These are phyloP conservation scores for Cyclocybe cylindracea DNA, from an alignment of 768 basidiomycete species.

Conservation along the genomic window DNA sequence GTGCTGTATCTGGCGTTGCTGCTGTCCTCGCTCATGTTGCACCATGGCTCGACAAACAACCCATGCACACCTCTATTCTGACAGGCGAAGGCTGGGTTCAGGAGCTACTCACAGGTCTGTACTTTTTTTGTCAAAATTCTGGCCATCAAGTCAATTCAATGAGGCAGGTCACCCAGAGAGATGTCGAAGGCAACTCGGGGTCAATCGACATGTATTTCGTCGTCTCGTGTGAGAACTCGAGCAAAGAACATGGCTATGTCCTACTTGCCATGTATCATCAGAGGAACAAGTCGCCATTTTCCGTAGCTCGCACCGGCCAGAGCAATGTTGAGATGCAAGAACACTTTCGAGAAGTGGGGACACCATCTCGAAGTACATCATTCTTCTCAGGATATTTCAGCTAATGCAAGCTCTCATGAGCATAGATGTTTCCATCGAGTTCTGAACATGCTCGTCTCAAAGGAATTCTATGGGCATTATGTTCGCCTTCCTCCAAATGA, in stretches of 20 bases:
- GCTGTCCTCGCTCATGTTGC: constrained; percentile 12
- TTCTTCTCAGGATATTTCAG: neutral
- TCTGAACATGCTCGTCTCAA: constrained; percentile 17
- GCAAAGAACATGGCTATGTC: constrained; percentile 12
- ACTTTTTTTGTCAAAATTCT: neutral
- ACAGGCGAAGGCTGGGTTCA: constrained; percentile 25
- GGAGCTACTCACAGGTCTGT: constrained; percentile 17
- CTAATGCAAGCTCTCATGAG: neutral
- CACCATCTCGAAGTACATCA: constrained; percentile 34
- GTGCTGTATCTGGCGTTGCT: constrained; percentile 4
- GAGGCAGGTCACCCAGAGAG: constrained; percentile 22
- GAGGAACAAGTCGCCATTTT: constrained; percentile 42
- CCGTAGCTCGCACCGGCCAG: constrained; percentile 26
- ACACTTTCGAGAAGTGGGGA: constrained; percentile 37
- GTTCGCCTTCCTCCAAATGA: constrained; percentile 13
- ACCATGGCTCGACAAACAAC: constrained; percentile 6
- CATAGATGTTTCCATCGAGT: constrained; percentile 19
- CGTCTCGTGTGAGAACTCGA: constrained; percentile 25
- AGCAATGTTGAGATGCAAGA: constrained; percentile 29
- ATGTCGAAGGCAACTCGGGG: constrained; percentile 24
- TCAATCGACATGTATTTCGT: constrained; percentile 26
- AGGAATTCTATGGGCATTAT: constrained; percentile 15
- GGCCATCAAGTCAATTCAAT: neutral
- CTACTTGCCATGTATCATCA: constrained; percentile 21
- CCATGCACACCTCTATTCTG: constrained; percentile 22